Evolutionary conservation across 83 land plant species (phyloP), one percentile per base, ranked within the genome.

Genomic region (Diphasiastrum complanatum): DNA sequence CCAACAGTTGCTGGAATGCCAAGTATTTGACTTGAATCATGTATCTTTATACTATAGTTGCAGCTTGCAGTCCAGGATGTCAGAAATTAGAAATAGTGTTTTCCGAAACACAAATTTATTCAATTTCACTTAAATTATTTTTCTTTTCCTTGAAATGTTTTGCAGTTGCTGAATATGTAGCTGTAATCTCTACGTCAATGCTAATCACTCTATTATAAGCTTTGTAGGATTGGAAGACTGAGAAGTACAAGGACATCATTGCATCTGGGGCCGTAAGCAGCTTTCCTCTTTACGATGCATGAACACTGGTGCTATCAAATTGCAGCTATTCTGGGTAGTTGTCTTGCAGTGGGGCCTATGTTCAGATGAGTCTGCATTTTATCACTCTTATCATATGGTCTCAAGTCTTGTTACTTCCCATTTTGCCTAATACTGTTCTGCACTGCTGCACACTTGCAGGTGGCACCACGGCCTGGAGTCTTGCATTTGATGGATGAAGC

Each of bases 181-280:
- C 12, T 49, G 22, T 11, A 49, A n/a, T n/a, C n/a, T n/a, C n/a
- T n/a, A n/a, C n/a, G n/a, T n/a, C n/a, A n/a, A n/a, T n/a, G n/a
- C n/a, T n/a, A n/a, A n/a, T 45, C 60, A 54, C 25, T 14, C 6
- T n/a, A 16, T 59, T 53, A 23, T 33, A n/a, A 49, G 32, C 35
- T 52, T 56, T 60, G 73, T 37, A 89, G 99, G 99, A 95, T 35
- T 95, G 99, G 99, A 95, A 95, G 66, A 89, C 97, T 27, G 85
- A 86, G 48, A 86, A 89, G 66, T 95, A 86, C 81, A 79, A 95
- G 68, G 83, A 84, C 27, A 83, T 86, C 22, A 89, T 89, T 51
- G 76, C 72, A 65, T 89, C 99, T 63, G 99, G 99, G 73, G 72
- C 80, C 38, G 99, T 89, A 79, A 82, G 88, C 25, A 50, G 20